Evolutionary conservation across 805 yeast species (phyloP).

Genomic region (Wickerhamiella spandovensis): DNA sequence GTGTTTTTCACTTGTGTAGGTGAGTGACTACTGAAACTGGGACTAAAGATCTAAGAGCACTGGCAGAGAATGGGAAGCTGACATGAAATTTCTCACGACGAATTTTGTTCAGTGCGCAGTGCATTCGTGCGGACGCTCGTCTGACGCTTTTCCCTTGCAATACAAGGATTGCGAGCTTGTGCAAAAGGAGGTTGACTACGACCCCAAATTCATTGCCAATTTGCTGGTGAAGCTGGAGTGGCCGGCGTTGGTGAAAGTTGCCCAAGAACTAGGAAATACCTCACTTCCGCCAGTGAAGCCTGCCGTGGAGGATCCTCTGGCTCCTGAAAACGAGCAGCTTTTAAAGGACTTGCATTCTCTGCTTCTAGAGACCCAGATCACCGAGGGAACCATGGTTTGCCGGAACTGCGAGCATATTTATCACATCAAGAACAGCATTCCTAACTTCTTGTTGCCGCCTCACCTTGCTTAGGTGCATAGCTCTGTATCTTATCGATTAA

Average conservation of each 20-base stretch:
- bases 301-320: slow-evolving; percentile 35
- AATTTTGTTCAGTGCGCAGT: slow-evolving; percentile 93
- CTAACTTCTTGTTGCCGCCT: slow-evolving; percentile 89
- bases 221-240: slow-evolving; percentile 78
- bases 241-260: slow-evolving; percentile 69
- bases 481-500: neutral
- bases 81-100: slow-evolving; percentile 88
- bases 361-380: slow-evolving; percentile 72
- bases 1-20: neutral
- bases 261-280: slow-evolving; percentile 56
- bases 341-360: slow-evolving; percentile 65
- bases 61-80: neutral
- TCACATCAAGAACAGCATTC: slow-evolving; percentile 83
- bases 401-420: slow-evolving; percentile 75
- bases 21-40: no score
- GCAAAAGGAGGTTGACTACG: slow-evolving; percentile 66
- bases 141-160: slow-evolving; percentile 67
- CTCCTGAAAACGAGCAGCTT: slow-evolving; percentile 34
- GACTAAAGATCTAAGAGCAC: no score
- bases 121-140: slow-evolving; percentile 59
- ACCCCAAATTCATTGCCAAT: slow-evolving; percentile 63
- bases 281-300: slow-evolving; percentile 28
- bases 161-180: slow-evolving; percentile 57
- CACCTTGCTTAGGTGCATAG: slow-evolving; percentile 53
- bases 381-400: slow-evolving; percentile 84